Percentiles rank a stretch among this genome's conserved stretches.
Evolutionary conservation across 495 filamentous ascomycete genomes (phyloP).

Genomic region (Aspergillus funiculosus): DNA sequence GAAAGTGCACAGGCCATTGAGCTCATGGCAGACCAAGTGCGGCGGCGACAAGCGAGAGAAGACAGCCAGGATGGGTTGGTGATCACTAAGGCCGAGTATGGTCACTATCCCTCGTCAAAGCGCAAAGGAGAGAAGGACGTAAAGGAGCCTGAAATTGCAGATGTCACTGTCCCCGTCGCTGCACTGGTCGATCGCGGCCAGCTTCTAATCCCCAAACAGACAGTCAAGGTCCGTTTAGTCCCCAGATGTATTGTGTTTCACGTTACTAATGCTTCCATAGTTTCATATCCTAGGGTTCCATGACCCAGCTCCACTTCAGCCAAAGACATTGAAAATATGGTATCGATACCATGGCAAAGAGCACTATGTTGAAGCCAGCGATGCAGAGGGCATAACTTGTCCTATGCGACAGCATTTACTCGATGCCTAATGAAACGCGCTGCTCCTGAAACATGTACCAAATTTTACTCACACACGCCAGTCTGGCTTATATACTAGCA

Average conservation of each 20-base stretch:
- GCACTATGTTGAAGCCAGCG: conserved; percentile 41
- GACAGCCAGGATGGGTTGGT: conserved; percentile 33
- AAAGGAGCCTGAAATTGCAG: conserved; percentile 28
- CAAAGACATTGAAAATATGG: conserved; percentile 49
- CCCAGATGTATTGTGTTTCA: background rate
- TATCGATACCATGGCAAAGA: conserved; percentile 46
- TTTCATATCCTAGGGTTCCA: conserved; percentile 52
- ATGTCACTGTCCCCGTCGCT: conserved; percentile 47
- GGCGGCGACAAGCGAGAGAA: conserved; percentile 41
- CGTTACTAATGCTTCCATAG: conserved; percentile 24
- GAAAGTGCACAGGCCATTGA: conserved; percentile 50
- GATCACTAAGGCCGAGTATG: conserved; percentile 40
- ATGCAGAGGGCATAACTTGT: conserved; percentile 39
- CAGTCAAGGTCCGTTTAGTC: conserved; percentile 35
- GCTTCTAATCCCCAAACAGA: conserved; percentile 38
- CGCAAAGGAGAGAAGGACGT: conserved; percentile 14
- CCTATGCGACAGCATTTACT: conserved; percentile 35
- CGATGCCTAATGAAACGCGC: conserved; percentile 3
- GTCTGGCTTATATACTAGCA: no score
- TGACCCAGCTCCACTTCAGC: conserved; percentile 49
- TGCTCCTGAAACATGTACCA: no score
- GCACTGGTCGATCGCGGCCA: conserved; percentile 45
- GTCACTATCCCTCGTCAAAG: conserved; percentile 31
- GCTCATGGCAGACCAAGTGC: conserved; percentile 48
- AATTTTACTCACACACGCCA: no score